Percentiles rank a stretch among this genome's conserved stretches.
Evolutionary conservation across 1,139 yeast genomes (phyloP).

Genomic region (Saccharomyces pastorianus): DNA sequence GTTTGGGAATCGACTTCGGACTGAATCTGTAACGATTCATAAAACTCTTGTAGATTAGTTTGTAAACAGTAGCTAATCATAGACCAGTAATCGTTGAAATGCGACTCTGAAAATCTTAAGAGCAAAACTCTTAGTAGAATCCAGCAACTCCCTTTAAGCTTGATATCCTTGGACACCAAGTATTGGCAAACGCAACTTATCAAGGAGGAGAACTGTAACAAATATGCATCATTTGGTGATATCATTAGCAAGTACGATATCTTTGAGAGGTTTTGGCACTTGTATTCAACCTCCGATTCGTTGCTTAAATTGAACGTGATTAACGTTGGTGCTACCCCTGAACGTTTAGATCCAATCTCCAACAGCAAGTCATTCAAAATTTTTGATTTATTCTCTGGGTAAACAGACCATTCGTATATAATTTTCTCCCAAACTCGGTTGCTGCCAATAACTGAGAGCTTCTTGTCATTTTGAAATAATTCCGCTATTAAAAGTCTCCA

Average conservation of each 20-base stretch:
- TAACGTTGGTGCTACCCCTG: conserved; percentile 24
- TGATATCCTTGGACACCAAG: conserved; percentile 20
- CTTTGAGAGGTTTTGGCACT: conserved; percentile 22
- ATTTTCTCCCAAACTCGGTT: conserved; percentile 19
- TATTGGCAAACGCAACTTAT: conserved; percentile 23
- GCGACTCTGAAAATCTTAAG: conserved; percentile 53
- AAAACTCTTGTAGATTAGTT: conserved; percentile 41
- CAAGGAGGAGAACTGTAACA: conserved; percentile 31
- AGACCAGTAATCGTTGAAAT: conserved; percentile 66
- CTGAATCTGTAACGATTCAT: conserved; percentile 33
- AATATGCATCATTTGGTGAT: conserved; percentile 51
- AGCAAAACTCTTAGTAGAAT: conserved; percentile 55
- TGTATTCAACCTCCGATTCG: conserved; percentile 23
- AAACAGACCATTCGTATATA: conserved; percentile 27
- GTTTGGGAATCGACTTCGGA: conserved; percentile 38
- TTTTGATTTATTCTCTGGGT: conserved; percentile 40
- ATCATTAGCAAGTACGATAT: conserved; percentile 55
- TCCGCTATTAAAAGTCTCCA: conserved; percentile 51
- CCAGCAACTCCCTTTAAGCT: conserved; percentile 29
- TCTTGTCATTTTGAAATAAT: conserved; percentile 40
- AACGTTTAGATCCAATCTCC: conserved; percentile 21
- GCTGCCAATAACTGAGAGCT: conserved; percentile 13
- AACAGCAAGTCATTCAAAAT: conserved; percentile 23
- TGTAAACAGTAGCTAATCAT: conserved; percentile 55
- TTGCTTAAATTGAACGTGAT: conserved; percentile 28